phyloP scores from a whole-genome alignment of 176 grass and related monocot genomes.

The Juncus inflexus region DNA sequence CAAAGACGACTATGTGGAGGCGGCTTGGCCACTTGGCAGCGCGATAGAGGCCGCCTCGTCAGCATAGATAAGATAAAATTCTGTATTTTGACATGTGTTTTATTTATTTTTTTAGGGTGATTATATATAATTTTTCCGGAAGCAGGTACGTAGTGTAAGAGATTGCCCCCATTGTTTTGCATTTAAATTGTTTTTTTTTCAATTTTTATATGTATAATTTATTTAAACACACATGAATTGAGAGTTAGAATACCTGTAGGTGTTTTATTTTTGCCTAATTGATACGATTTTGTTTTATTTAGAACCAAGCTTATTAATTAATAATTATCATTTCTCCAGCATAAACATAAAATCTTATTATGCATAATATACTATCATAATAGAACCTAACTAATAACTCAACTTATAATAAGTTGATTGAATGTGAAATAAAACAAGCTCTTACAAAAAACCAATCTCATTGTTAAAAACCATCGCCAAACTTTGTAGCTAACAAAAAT shows the following conservation, averaged over 20 bases:
- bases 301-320: constrained; percentile 13
- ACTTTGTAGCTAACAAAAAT: too few species aligned
- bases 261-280: constrained; percentile 34
- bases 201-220: constrained; percentile 27
- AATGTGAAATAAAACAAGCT: too few species aligned
- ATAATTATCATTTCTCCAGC: neutral
- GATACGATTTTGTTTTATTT: constrained; percentile 11
- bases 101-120: constrained; percentile 25
- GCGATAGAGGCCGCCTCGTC: constrained; percentile 94
- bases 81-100: constrained; percentile 12
- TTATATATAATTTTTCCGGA: constrained; percentile 21
- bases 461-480: too few species aligned
- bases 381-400: too few species aligned
- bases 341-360: too few species aligned
- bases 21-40: constrained; percentile 93
- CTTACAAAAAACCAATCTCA: too few species aligned
- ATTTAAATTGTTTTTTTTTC: constrained; percentile 30
- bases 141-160: constrained; percentile 32
- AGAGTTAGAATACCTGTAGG: constrained; percentile 3
- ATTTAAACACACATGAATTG: constrained; percentile 13
- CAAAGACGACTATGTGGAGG: constrained; percentile 69
- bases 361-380: too few species aligned
- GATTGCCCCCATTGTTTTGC: constrained; percentile 16
- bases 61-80: constrained; percentile 38
- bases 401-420: too few species aligned